Percentiles rank a stretch among this genome's conserved stretches.
Conservation (phyloP, 305 asterid species). For the Fraxinus ornus region DNA sequence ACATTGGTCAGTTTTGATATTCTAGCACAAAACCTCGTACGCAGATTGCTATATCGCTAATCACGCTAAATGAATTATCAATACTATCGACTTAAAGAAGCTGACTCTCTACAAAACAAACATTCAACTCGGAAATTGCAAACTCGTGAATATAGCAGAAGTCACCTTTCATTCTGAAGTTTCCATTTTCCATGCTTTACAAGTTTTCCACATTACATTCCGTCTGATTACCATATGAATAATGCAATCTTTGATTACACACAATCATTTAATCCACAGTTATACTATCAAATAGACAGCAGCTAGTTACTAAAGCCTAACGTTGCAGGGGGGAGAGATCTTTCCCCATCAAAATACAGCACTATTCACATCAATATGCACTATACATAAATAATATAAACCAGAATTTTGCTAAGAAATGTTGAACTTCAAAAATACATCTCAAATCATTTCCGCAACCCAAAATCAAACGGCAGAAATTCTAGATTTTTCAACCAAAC, state of each 20-base stretch:
- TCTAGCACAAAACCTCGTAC: background rate
- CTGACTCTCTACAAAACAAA: background rate
- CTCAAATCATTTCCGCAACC: conserved; percentile 11
- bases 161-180: background rate
- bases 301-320: background rate
- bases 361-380: background rate
- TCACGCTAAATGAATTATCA: background rate
- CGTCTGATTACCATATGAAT: background rate
- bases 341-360: background rate
- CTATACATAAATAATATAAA: background rate
- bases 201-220: background rate
- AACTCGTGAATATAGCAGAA: background rate
- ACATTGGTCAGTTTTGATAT: background rate
- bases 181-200: background rate
- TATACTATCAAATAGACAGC: background rate
- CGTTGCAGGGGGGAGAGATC: background rate
- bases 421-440: background rate
- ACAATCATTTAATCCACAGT: background rate
- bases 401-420: background rate
- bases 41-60: background rate
- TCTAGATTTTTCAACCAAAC: conserved; percentile 3
- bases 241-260: background rate
- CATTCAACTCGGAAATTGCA: background rate
- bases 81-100: background rate
- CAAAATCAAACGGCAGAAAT: background rate